phyloP scores from a whole-genome alignment of 1,284 basidiomycete genomes.

The Tetrapyrgos nigripes region DNA sequence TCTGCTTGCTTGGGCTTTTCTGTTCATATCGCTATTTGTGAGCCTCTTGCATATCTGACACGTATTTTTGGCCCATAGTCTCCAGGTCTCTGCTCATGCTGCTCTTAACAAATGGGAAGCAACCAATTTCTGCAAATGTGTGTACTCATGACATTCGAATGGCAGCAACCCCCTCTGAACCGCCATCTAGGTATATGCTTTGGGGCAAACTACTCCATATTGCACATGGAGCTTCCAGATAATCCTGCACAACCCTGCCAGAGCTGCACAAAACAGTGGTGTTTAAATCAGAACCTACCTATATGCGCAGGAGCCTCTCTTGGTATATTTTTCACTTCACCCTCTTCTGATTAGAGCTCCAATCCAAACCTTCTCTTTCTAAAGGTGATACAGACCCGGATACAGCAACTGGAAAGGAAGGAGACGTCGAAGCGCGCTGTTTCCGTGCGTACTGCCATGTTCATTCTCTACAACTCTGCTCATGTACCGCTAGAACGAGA shows the following conservation, averaged over 20 bases:
- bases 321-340: conserved; percentile 42
- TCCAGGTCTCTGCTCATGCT: conserved; percentile 31
- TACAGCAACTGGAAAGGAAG: conserved; percentile 94
- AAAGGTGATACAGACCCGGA: conserved; percentile 81
- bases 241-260: conserved; percentile 90
- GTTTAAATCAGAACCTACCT: conserved; percentile 88
- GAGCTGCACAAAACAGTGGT: conserved; percentile 95
- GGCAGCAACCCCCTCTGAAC: conserved; percentile 12
- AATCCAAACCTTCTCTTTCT: not conserved
- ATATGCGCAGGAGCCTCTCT: conserved; percentile 87
- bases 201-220: conserved; percentile 84
- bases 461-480: not conserved
- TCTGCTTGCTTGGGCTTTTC: conserved; percentile 8
- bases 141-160: conserved; percentile 24
- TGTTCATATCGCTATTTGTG: conserved; percentile 23
- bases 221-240: conserved; percentile 82
- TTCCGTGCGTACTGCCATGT: conserved; percentile 74
- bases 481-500: conserved; percentile 11
- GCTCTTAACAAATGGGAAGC: conserved; percentile 80
- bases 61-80: conserved; percentile 6
- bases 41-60: conserved; percentile 18
- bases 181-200: conserved; percentile 84
- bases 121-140: conserved; percentile 86
- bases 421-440: conserved; percentile 94
- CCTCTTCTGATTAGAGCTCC: not conserved